Base-by-base conservation (phyloP, 805 yeast genomes). In the Debaryomyces maramus region DNA sequence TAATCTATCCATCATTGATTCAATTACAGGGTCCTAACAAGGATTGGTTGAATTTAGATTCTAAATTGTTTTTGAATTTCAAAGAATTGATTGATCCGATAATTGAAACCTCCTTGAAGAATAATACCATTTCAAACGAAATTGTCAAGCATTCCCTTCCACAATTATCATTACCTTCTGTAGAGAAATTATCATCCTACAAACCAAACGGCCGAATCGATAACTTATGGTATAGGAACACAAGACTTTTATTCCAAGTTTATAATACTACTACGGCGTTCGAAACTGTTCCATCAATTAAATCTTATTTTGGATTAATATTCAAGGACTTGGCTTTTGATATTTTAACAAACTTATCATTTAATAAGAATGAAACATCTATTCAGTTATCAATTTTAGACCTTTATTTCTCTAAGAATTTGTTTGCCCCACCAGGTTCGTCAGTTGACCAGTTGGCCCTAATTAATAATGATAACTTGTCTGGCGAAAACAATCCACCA, bases 321-420 rank as follows among this genome's bases (percentile, higher is more conserved):
- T 70, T 89, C 49, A 78, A 87, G 46, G 98, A 93, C 56, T 67
- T 87, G 23, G 71, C 83, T 24, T 75, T 77, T 36, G 97, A 91
- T 61, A 65, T 86, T 22, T 77, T 90, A 39, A 81, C 84, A 44
- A 80, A 84, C 50, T 67, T 91, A 67, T 95, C 90, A 48, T 93
- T 88, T 71, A 93, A 93, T 65, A 83, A 96, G 55, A 80, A 78
- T 33, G 93, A 87, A 47, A 95, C 88, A 7, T 82, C 96, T 0
- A 80, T 86, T 46, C 97, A 89, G 60, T 75, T 93, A 32, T 74
- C 88, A 21, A 78, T 83, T 5, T 63, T 93, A 40, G 89, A 85
- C 53, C 60, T 78, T 39, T 90, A 81, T 53, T 89, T 89, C 68
- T 73, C 78, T 45, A 72, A 78, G 8, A 77, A 76, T 28, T 55